Percentiles rank a stretch among this genome's conserved stretches.
phyloP scores from a whole-genome alignment of 2,329 filamentous ascomycete species.

The Fusarium napiforme region DNA sequence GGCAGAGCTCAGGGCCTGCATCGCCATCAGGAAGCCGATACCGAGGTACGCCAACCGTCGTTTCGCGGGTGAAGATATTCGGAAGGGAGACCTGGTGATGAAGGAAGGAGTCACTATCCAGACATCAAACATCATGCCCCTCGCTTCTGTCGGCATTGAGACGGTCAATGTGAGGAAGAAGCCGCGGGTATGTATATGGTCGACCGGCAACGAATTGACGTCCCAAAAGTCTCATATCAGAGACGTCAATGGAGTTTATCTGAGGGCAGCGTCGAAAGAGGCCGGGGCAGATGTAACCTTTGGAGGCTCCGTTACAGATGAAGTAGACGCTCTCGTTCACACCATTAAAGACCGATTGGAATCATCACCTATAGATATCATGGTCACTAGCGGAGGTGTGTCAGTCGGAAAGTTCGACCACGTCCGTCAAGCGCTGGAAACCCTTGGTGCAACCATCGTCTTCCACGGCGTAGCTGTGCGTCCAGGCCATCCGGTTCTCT shows the following conservation, averaged over 20 bases:
- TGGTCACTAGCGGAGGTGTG: background rate
- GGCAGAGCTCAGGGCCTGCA: rapidly evolving
- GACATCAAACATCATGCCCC: background rate
- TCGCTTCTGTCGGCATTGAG: background rate
- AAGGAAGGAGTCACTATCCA: background rate
- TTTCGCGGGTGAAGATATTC: background rate
- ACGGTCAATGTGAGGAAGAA: rapidly evolving
- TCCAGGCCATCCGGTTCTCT: background rate
- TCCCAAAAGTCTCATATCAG: background rate
- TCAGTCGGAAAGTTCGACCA: background rate
- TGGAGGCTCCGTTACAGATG: background rate
- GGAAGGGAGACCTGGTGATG: background rate
- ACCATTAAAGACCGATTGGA: background rate
- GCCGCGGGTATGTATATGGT: background rate
- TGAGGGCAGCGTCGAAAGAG: background rate
- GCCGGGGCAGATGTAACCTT: background rate
- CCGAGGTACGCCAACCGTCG: background rate
- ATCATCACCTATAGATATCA: background rate
- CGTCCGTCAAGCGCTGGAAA: background rate
- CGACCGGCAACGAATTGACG: background rate
- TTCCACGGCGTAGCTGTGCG: background rate
- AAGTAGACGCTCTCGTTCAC: background rate
- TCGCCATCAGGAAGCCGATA: rapidly evolving
- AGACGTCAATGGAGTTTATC: background rate
- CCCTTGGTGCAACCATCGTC: background rate